phyloP scores from a whole-genome alignment of 2,329 filamentous ascomycete species.

The Shiraia sp. region DNA sequence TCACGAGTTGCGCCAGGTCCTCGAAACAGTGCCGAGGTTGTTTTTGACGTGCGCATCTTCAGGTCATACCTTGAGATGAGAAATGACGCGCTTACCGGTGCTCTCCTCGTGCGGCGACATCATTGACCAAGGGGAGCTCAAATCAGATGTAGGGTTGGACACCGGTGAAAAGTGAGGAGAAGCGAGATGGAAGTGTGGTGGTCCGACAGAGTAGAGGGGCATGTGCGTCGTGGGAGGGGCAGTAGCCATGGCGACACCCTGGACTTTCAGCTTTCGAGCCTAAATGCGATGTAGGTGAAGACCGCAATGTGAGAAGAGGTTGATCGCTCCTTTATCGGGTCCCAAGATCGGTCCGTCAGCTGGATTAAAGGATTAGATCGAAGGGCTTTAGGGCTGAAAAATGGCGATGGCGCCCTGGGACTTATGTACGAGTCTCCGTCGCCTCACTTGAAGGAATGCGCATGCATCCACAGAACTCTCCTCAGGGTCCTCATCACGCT shows the following conservation, averaged over 20 bases:
- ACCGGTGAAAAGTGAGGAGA: constrained; percentile 26
- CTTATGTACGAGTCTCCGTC: background rate
- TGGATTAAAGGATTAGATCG: constrained; percentile 12
- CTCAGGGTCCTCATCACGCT: constrained; percentile 3
- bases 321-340: constrained; percentile 2
- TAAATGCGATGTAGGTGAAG: constrained; percentile 3
- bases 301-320: constrained; percentile 4
- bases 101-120: constrained; percentile 26
- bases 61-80: constrained; percentile 7
- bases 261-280: constrained; percentile 9
- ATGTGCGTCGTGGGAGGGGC: constrained; percentile 24
- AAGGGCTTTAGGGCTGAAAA: constrained; percentile 25
- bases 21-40: constrained; percentile 1
- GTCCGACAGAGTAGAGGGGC: constrained; percentile 26
- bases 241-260: constrained; percentile 19
- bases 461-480: constrained; percentile 5
- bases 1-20: background rate
- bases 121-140: constrained; percentile 22
- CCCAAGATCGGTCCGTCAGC: background rate
- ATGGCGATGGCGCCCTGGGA: background rate
- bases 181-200: constrained; percentile 18
- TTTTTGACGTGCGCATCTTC: constrained; percentile 1
- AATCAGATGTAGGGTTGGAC: constrained; percentile 23
- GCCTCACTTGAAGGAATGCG: constrained; percentile 13
- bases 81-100: constrained; percentile 27